A percentile compares a stretch with the other conserved stretches of the same genome.
phyloP scores from a whole-genome alignment of 306 rosid species.

The Pyrus betulifolia region DNA sequence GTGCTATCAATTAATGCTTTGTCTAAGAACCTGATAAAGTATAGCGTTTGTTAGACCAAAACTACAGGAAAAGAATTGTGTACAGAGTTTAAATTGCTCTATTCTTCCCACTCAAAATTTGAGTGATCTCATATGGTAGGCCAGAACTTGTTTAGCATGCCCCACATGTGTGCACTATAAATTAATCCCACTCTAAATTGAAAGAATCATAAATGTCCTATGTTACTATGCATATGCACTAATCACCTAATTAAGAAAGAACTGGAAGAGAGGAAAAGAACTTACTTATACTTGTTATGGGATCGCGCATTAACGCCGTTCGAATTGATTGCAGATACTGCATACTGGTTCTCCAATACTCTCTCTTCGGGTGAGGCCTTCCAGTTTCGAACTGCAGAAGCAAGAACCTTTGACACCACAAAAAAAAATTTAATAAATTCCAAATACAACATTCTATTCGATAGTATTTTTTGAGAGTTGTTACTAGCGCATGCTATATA shows the following conservation, averaged over 20 bases:
- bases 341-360: background rate
- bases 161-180: background rate
- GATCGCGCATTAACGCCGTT: background rate
- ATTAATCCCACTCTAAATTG: background rate
- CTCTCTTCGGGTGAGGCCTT: background rate
- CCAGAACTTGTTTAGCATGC: background rate
- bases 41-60: background rate
- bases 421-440: background rate
- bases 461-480: background rate
- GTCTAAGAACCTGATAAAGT: conserved; percentile 20
- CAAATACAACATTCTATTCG: background rate
- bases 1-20: conserved; percentile 16
- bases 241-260: background rate
- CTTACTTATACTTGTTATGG: conserved; percentile 10
- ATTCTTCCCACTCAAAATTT: background rate
- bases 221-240: background rate
- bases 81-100: background rate
- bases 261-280: background rate
- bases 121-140: background rate
- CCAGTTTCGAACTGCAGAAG: conserved; percentile 9
- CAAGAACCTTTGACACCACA: conserved; percentile 14
- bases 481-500: background rate
- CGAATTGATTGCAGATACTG: background rate
- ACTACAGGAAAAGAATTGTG: background rate
- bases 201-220: background rate